Evolutionary conservation across 192 early-diverging fungal species (phyloP).

Genomic region (Linnemannia schmuckeri): DNA sequence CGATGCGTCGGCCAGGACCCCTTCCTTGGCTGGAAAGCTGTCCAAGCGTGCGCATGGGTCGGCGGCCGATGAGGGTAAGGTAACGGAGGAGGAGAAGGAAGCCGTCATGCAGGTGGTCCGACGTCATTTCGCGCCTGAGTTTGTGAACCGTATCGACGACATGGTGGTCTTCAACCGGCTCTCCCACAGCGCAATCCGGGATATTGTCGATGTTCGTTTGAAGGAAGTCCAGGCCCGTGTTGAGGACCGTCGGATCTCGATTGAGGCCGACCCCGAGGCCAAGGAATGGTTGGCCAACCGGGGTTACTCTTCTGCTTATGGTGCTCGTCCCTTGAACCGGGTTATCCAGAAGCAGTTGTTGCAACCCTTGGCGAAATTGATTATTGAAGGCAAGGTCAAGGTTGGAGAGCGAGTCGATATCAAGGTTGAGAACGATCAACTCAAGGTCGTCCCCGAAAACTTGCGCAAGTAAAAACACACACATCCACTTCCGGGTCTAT

Average conservation of each 20-base stretch:
- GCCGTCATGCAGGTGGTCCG: constrained; percentile 78
- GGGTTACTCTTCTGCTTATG: constrained; percentile 95
- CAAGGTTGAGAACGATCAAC: constrained; percentile 42
- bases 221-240: constrained; percentile 77
- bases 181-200: constrained; percentile 72
- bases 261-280: constrained; percentile 78
- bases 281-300: constrained; percentile 80
- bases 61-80: constrained; percentile 47
- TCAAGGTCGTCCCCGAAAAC: constrained; percentile 33
- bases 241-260: constrained; percentile 78
- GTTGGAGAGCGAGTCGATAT: constrained; percentile 60
- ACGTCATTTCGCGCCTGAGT: constrained; percentile 83
- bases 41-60: neutral
- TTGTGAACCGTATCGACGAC: constrained; percentile 85
- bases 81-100: constrained; percentile 66
- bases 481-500: no score
- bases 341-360: constrained; percentile 82
- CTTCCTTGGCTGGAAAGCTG: constrained; percentile 14
- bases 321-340: constrained; percentile 93
- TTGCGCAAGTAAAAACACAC: neutral
- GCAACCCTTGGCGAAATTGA: constrained; percentile 64
- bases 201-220: constrained; percentile 83
- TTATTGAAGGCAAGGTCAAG: constrained; percentile 67
- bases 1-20: constrained; percentile 17
- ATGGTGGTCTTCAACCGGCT: constrained; percentile 85